Conservation (phyloP, 202 grass and related monocot species). For the Schoenoplectus tabernaemontani region DNA sequence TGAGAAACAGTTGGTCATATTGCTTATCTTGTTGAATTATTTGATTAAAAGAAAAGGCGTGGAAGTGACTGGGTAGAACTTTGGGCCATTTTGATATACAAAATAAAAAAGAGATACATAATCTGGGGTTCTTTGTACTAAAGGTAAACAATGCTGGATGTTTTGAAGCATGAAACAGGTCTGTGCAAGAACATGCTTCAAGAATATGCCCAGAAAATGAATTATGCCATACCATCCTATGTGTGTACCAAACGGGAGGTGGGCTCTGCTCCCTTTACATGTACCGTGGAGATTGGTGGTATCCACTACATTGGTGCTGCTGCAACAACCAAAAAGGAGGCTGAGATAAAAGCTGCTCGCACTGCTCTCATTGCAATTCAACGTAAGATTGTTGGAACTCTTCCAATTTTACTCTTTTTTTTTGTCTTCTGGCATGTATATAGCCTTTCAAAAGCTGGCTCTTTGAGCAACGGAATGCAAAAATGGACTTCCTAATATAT, state of each 20-base stretch:
- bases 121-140: background rate
- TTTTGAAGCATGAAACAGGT: constrained; percentile 81
- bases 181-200: constrained; percentile 98
- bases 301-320: constrained; percentile 87
- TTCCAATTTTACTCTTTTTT: background rate
- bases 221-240: constrained; percentile 88
- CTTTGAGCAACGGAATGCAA: background rate
- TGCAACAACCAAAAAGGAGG: constrained; percentile 76
- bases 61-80: background rate
- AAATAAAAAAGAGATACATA: background rate
- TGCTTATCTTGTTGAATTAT: background rate
- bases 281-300: constrained; percentile 83
- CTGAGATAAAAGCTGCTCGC: constrained; percentile 82
- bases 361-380: constrained; percentile 95
- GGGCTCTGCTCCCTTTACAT: constrained; percentile 41
- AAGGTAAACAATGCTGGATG: background rate
- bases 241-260: constrained; percentile 46
- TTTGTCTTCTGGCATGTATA: background rate
- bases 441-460: background rate
- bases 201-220: constrained; percentile 98
- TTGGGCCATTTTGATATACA: background rate
- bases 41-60: background rate
- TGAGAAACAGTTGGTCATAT: background rate
- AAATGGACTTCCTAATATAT: background rate
- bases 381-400: constrained; percentile 25